Evolutionary conservation across 2,329 filamentous ascomycete species (phyloP).

Genomic region (Drechmeria coniospora): DNA sequence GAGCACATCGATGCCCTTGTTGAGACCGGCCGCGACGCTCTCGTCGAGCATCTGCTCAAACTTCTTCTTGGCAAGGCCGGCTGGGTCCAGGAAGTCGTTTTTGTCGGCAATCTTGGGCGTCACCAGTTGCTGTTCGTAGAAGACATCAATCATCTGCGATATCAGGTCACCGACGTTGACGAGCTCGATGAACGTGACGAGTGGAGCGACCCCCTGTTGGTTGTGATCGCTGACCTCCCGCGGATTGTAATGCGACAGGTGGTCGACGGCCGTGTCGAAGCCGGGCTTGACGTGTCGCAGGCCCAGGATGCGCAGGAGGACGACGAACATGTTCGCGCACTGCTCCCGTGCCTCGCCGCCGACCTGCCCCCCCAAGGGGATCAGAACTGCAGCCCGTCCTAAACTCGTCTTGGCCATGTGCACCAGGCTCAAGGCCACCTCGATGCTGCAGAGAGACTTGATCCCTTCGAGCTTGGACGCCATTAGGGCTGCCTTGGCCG

Average conservation of each 20-base stretch:
- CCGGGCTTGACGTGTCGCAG: slow-evolving; percentile 79
- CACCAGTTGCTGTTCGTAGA: slow-evolving; percentile 90
- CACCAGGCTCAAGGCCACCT: slow-evolving; percentile 79
- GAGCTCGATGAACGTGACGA: slow-evolving; percentile 91
- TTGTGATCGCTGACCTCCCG: slow-evolving; percentile 60
- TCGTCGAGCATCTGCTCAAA: slow-evolving; percentile 99
- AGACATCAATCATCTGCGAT: slow-evolving; percentile 97
- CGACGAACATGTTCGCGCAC: slow-evolving; percentile 79
- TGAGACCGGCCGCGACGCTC: slow-evolving; percentile 83
- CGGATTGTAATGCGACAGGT: slow-evolving; percentile 83
- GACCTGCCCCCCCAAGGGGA: slow-evolving; percentile 61
- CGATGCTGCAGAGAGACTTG: slow-evolving; percentile 87
- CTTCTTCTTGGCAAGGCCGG: slow-evolving; percentile 88
- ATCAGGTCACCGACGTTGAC: slow-evolving; percentile 98
- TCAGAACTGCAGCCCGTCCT: slow-evolving; percentile 72
- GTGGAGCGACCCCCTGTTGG: slow-evolving; percentile 63
- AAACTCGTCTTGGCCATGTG: slow-evolving; percentile 79
- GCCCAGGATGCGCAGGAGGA: slow-evolving; percentile 69
- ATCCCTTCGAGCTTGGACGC: slow-evolving; percentile 89
- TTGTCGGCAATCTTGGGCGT: slow-evolving; percentile 70
- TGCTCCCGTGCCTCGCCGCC: slow-evolving; percentile 76
- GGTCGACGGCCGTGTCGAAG: slow-evolving; percentile 82
- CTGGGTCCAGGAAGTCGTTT: slow-evolving; percentile 87
- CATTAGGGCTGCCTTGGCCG: slow-evolving; percentile 96
- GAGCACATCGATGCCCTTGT: slow-evolving; percentile 94